Evolutionary conservation across 441 rosid genomes (phyloP), one percentile per base, ranked within the genome.

Genomic region (Pelargonium citronellum): DNA sequence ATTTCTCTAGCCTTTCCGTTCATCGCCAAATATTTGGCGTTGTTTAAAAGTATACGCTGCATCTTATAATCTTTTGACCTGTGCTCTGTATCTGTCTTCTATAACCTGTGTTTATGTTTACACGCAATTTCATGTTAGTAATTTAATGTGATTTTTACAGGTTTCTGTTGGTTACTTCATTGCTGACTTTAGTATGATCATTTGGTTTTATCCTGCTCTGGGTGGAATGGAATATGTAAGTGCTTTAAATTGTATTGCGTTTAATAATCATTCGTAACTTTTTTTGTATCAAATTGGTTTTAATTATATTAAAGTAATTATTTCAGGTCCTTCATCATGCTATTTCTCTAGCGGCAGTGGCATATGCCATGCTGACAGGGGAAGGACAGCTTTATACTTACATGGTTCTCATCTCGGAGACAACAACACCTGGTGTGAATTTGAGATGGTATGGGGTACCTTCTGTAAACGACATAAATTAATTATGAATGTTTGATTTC

Each of bases 181-280:
- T 58, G 77, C 82, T 16, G 87, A 83, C 69, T 77, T 83, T 46
- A 81, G 66, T 24, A 83, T 83, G 87, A 83, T 83, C 17, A 57
- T 81, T 63, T 79, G 84, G 84, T 81, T 75, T 74, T 81, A 79
- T 74, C 87, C 87, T 68, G 78, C 78, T 66, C 77, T 83, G 9
- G 87, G 87, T 34, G 87, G 85, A 17, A 20, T 79, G 79, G 87
- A 83, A 70, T 83, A 79, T 73, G 87, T 81, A 70, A 81, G 85
- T 77, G 4, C 24, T 11, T 39, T 67, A 7, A 11, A 37, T 7
- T 53, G 60, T 15, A 20, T 5, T 16, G 60, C 1, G 10, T n/a
- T 15, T 22, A 53, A 7, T n/a, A 53, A 44, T 44, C 9, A 1
- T 44, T 13, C 9, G 49, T 13, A 2, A 44, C 49, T 44, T 0